Evolutionary conservation across 306 rosid genomes (phyloP), one percentile per base, ranked within the genome.

Genomic region (Cucumis hystrix): DNA sequence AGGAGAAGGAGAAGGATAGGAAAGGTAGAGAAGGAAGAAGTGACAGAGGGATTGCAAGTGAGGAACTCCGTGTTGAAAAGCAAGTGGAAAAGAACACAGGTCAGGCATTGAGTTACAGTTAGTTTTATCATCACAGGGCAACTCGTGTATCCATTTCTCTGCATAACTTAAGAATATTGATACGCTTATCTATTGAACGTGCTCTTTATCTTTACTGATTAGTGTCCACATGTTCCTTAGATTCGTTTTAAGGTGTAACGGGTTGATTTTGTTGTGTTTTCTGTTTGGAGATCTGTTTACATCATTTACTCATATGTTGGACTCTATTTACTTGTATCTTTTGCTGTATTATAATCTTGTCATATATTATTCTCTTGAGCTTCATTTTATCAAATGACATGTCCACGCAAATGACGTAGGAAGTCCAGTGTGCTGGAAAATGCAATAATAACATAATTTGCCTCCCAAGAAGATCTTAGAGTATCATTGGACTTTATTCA

Each of bases 61-160:
- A 86, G 11, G 99, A 92, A 35, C 91, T 79, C 70, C 93, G 92
- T 0, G 21, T 55, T 57, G 83, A 78, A 17, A 92, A 92, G 84
- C 92, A 88, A 75, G 89, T 73, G 6, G 61, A 76, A 80, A 97
- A 88, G 84, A 96, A 82, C 83, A 83, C 86, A 88, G 98, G 99
- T 96, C 89, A 87, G 94, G 87, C 60, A 71, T 49, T 49, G 60
- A 51, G 21, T 71, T 23, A 25, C 41, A 23, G 43, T 71, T 71
- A 11, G 57, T 23, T 71, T 49, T 49, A 15, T 71, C 41, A 14
- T 71, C 60, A 28, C 18, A 0, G 23, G 51, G 60, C 59, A 73
- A 54, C 62, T 52, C 47, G 17, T 73, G 9, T 47, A 71, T 71
- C 40, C 40, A 25, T 47, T 47, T 71, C 76, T 71, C 41, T 71